These are phyloP conservation scores for Moringa oleifera DNA, from an alignment of 345 rosid genomes.

Conservation along the genomic window DNA sequence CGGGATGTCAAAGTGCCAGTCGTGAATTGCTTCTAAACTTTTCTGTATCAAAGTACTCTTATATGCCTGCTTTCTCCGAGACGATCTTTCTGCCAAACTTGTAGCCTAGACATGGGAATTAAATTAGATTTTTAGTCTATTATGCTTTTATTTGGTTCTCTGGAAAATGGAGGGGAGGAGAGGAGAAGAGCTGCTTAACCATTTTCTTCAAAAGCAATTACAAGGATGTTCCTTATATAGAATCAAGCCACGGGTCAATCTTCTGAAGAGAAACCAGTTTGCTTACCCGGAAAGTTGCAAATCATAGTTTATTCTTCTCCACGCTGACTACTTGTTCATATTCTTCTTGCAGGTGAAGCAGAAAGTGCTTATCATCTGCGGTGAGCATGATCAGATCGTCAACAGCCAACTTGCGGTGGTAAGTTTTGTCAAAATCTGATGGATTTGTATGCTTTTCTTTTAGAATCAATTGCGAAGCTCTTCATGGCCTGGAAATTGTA, in stretches of 20 bases:
- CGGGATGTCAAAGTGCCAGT: no score
- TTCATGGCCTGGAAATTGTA: no score
- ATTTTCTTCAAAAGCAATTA: no score
- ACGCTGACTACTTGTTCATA: constrained; percentile 1
- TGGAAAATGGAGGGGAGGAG: neutral
- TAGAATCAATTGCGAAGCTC: no score
- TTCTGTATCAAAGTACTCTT: no score
- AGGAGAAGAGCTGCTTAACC: neutral
- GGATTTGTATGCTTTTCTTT: no score
- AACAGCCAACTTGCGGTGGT: constrained; percentile 57
- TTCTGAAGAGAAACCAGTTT: no score
- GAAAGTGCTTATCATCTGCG: constrained; percentile 54
- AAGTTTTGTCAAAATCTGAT: constrained; percentile 26
- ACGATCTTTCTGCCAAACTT: neutral
- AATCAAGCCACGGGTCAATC: no score
- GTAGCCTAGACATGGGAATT: no score
- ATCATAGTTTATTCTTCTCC: neutral
- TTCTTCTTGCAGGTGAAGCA: constrained; percentile 49
- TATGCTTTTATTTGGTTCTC: neutral
- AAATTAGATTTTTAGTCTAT: neutral
- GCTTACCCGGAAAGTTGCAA: neutral
- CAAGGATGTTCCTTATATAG: no score
- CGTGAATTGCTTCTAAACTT: no score
- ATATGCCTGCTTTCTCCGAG: no score
- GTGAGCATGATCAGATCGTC: constrained; percentile 72